A percentile compares a stretch with the other conserved stretches of the same genome.
These are phyloP conservation scores for Durotheca rogersii DNA, from an alignment of 495 filamentous ascomycete species.

Conservation along the genomic window DNA sequence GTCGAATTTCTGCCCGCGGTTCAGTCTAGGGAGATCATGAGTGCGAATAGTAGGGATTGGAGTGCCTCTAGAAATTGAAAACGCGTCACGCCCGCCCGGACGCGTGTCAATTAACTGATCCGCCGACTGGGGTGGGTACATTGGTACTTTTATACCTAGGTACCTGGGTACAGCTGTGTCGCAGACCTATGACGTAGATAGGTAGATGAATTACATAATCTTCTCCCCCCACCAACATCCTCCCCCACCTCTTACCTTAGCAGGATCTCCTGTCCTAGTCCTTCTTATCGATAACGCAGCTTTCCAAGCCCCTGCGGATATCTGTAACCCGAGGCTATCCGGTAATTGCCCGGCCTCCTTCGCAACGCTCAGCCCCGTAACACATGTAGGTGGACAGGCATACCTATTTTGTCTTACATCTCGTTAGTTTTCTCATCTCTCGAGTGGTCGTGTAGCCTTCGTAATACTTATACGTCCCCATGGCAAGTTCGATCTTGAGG, in stretches of 20 bases:
- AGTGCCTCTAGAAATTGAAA: constrained; percentile 26
- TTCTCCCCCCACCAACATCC: background rate
- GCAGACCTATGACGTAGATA: background rate
- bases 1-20: constrained; percentile 14
- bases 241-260: background rate
- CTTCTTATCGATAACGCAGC: too few species aligned
- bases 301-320: constrained; percentile 36
- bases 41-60: constrained; percentile 4
- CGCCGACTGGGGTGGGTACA: too few species aligned
- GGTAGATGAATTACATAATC: background rate
- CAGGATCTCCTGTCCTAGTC: too few species aligned
- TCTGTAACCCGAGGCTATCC: constrained; percentile 48
- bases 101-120: constrained; percentile 24
- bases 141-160: too few species aligned
- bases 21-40: constrained; percentile 14
- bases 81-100: constrained; percentile 13
- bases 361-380: too few species aligned
- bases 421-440: too few species aligned
- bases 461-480: constrained; percentile 15
- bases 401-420: too few species aligned
- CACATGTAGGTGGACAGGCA: too few species aligned
- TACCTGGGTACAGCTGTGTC: too few species aligned
- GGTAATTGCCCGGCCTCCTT: constrained; percentile 12
- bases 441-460: background rate
- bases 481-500: constrained; percentile 39